A percentile compares a stretch with the other conserved stretches of the same genome.
These are phyloP conservation scores for Teratosphaeria destructans DNA, from an alignment of 2,329 filamentous ascomycete species.

Conservation along the genomic window DNA sequence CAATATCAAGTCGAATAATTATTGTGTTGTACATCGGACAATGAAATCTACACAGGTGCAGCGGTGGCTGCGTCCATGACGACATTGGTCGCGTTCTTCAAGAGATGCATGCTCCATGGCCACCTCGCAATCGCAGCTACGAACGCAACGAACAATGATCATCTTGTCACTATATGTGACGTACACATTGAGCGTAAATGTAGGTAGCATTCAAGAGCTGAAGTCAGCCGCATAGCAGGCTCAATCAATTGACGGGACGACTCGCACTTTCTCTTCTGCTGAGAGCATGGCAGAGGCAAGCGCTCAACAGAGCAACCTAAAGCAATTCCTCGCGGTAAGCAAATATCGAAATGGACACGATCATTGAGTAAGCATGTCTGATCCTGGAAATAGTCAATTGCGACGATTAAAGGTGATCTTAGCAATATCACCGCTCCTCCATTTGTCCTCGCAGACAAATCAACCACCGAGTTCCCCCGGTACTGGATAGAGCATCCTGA, in stretches of 20 bases:
- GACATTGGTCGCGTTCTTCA: neutral
- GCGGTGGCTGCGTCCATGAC: neutral
- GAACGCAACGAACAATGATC: neutral
- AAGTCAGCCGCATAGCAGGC: neutral
- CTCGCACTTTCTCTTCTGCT: neutral
- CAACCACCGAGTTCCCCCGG: conserved; percentile 36
- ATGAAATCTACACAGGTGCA: neutral
- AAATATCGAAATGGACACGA: neutral
- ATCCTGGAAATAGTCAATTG: conserved; percentile 26
- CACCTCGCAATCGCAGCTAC: neutral
- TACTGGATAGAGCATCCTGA: conserved; percentile 38
- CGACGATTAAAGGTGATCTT: conserved; percentile 37
- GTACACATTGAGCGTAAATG: neutral
- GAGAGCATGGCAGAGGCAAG: conserved; percentile 9
- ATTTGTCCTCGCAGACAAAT: conserved; percentile 35
- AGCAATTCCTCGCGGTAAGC: conserved; percentile 17
- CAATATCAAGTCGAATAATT: neutral
- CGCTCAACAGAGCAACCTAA: conserved; percentile 11
- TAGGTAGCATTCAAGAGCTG: neutral
- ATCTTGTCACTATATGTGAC: neutral
- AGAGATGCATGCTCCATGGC: neutral
- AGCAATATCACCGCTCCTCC: conserved; percentile 38
- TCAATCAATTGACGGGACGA: neutral
- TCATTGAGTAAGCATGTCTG: neutral
- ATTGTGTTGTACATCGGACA: neutral